Evolutionary conservation across 345 rosid genomes (phyloP).

Genomic region (Anacardium occidentale): DNA sequence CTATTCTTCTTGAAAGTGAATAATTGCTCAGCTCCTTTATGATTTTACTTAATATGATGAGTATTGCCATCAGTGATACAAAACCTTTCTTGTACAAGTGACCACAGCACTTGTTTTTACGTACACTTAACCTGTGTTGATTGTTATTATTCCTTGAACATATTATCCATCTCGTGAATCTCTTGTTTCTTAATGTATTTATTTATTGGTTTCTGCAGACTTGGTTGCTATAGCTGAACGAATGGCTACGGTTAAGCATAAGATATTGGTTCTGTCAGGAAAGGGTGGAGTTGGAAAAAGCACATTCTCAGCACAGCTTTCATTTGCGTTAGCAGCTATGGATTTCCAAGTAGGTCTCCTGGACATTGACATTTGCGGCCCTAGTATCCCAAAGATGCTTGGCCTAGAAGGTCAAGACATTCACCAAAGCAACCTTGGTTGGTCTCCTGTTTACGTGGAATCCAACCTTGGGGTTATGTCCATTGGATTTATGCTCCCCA

Average conservation of each 20-base stretch:
- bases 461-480: conserved; percentile 98
- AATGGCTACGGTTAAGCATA: conserved; percentile 93
- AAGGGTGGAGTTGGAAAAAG: conserved; percentile 99
- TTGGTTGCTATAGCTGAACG: conserved; percentile 88
- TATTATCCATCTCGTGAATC: not conserved
- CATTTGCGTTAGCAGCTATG: conserved; percentile 81
- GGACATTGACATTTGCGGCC: conserved; percentile 92
- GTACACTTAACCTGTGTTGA: not conserved
- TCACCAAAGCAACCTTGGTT: conserved; percentile 96
- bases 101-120: not conserved
- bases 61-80: not conserved
- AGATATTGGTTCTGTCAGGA: conserved; percentile 83
- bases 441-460: conserved; percentile 96
- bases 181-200: not conserved
- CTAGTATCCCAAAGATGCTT: conserved; percentile 97
- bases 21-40: not conserved
- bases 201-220: conserved; percentile 45
- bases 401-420: conserved; percentile 93
- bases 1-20: not conserved
- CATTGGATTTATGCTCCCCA: conserved; percentile 92
- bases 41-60: not conserved
- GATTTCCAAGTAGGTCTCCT: conserved; percentile 88
- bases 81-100: not conserved
- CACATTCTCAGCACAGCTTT: conserved; percentile 89
- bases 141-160: not conserved